These are phyloP conservation scores for Termitomyces sp. DNA, from an alignment of 768 basidiomycete species.

Conservation along the genomic window DNA sequence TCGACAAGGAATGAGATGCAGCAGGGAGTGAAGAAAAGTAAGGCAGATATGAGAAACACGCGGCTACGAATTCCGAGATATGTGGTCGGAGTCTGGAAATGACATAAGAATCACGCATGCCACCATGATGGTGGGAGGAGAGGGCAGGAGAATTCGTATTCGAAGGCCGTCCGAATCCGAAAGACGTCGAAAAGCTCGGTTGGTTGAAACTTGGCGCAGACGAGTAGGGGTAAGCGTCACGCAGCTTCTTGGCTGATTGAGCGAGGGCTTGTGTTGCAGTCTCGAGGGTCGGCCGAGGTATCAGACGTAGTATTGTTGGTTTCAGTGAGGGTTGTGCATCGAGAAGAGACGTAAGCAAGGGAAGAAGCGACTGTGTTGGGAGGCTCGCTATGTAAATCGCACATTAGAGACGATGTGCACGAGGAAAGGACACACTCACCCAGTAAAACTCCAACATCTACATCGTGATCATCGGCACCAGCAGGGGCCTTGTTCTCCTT, in stretches of 20 bases:
- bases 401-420: conserved; percentile 3
- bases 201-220: conserved; percentile 35
- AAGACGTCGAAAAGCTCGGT: conserved; percentile 19
- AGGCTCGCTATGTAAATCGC: conserved; percentile 58
- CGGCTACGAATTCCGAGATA: conserved; percentile 72
- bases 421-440: conserved; percentile 43
- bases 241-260: conserved; percentile 67
- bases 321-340: conserved; percentile 69
- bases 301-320: conserved; percentile 65
- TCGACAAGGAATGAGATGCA: conserved; percentile 13
- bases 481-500: conserved; percentile 48
- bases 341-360: conserved; percentile 67
- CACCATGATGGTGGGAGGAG: conserved; percentile 30
- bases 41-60: conserved; percentile 77
- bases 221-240: conserved; percentile 84
- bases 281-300: conserved; percentile 82
- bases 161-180: conserved; percentile 29
- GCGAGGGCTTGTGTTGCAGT: conserved; percentile 67
- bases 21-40: conserved; percentile 68
- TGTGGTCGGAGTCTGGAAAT: conserved; percentile 71
- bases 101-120: conserved; percentile 82
- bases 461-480: conserved; percentile 49
- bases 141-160: conserved; percentile 21
- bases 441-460: conserved; percentile 77
- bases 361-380: conserved; percentile 72